Percentiles rank a stretch among this genome's conserved stretches.
Conservation (phyloP, 169 alveolate species). For the Plasmodium blacklocki region DNA sequence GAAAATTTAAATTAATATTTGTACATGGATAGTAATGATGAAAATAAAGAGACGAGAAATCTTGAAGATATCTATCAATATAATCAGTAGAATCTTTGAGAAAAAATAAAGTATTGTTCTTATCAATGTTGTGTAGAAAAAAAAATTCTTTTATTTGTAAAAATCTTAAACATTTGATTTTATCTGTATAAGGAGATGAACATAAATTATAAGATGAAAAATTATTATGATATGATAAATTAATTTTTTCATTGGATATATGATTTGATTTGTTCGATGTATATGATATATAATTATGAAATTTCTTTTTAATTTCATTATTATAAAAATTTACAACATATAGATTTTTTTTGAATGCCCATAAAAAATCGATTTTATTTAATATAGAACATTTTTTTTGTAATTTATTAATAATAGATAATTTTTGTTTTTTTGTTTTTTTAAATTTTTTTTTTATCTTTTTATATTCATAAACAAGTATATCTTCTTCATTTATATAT, state of each 20-base stretch:
- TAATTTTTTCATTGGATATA: too few relatives aligned
- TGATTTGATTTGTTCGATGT: too few relatives aligned
- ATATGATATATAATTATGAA: too few relatives aligned
- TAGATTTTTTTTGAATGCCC: constrained; percentile 8
- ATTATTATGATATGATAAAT: too few relatives aligned
- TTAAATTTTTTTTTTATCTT: constrained; percentile 46
- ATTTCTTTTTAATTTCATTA: not conserved
- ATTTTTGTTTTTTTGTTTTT: constrained; percentile 28
- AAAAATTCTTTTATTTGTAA: constrained; percentile 40
- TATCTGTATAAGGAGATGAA: constrained; percentile 6
- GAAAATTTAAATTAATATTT: constrained; percentile 51
- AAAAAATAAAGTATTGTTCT: constrained; percentile 27
- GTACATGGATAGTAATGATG: constrained; percentile 40
- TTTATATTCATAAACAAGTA: constrained; percentile 39
- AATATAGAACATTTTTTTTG: constrained; percentile 35
- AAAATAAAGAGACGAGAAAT: constrained; percentile 43
- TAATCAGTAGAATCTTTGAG: constrained; percentile 42
- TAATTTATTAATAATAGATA: constrained; percentile 20
- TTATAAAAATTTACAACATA: constrained; percentile 29
- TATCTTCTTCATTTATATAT: constrained; percentile 58
- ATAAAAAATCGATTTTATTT: constrained; percentile 16
- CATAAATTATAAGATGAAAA: too few relatives aligned
- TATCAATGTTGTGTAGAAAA: constrained; percentile 41
- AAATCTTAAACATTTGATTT: constrained; percentile 51
- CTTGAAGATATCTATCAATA: constrained; percentile 50